Evolutionary conservation across 305 asterid species (phyloP).

Genomic region (Caryopteris hybrid): DNA sequence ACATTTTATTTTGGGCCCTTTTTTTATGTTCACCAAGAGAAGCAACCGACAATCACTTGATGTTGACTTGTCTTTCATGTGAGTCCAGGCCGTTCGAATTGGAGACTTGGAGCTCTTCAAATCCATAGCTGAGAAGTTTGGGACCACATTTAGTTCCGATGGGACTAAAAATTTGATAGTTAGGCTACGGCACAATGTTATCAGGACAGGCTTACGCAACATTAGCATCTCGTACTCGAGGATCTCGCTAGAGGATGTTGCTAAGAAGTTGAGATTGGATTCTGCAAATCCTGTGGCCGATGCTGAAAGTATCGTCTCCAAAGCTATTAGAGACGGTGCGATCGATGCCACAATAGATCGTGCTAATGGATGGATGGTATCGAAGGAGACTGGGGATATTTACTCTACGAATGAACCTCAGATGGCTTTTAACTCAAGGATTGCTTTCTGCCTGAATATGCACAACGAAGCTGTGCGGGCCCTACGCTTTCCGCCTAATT

Average conservation of each 20-base stretch:
- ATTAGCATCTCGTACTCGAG: slow-evolving; percentile 86
- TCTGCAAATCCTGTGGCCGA: slow-evolving; percentile 85
- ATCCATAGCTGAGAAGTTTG: slow-evolving; percentile 71
- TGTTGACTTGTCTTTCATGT: neutral
- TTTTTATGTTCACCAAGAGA: neutral
- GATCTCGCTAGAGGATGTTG: slow-evolving; percentile 78
- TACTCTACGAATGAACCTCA: slow-evolving; percentile 96
- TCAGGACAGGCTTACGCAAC: slow-evolving; percentile 88
- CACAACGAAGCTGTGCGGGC: slow-evolving; percentile 95
- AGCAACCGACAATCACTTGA: neutral
- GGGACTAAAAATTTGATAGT: slow-evolving; percentile 80
- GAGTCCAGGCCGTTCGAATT: slow-evolving; percentile 80
- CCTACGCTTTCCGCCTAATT: slow-evolving; percentile 81
- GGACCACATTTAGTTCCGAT: slow-evolving; percentile 66
- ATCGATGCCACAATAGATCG: slow-evolving; percentile 89
- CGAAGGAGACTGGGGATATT: slow-evolving; percentile 86
- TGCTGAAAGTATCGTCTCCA: slow-evolving; percentile 91
- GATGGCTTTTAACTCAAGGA: slow-evolving; percentile 80
- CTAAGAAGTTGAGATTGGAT: slow-evolving; percentile 80
- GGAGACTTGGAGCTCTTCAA: slow-evolving; percentile 90
- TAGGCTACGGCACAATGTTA: slow-evolving; percentile 85
- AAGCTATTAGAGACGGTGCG: slow-evolving; percentile 92
- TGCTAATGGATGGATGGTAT: slow-evolving; percentile 87
- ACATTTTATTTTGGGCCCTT: neutral
- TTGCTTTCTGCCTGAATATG: slow-evolving; percentile 88